phyloP scores from a whole-genome alignment of 768 basidiomycete genomes.

The Trametes cinnabarina region DNA sequence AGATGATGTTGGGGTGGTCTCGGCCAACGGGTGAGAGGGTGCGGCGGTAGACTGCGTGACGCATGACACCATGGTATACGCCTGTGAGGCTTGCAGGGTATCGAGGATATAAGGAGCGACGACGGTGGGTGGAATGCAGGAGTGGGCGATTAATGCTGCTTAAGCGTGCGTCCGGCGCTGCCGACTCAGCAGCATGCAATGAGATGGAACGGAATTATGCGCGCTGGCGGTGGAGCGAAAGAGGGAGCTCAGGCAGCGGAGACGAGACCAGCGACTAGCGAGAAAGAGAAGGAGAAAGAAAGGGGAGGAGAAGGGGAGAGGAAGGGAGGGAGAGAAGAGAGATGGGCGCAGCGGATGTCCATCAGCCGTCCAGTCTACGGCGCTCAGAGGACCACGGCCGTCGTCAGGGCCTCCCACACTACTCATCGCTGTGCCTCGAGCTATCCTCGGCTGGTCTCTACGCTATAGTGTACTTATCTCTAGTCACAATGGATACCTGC shows the following conservation, averaged over 20 bases:
- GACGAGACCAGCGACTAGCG: neutral
- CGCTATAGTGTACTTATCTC: too few relatives aligned
- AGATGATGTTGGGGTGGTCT: slow-evolving; percentile 1
- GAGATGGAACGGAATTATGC: neutral
- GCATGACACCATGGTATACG: slow-evolving; percentile 17
- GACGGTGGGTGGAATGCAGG: neutral
- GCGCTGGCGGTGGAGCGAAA: neutral
- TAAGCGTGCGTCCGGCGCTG: slow-evolving; percentile 26
- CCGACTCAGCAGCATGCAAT: slow-evolving; percentile 19
- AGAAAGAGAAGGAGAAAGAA: neutral
- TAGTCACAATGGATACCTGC: too few relatives aligned
- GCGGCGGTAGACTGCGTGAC: slow-evolving; percentile 6
- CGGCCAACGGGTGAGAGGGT: slow-evolving; percentile 19
- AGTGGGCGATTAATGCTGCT: neutral
- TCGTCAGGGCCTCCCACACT: neutral
- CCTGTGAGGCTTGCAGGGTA: neutral
- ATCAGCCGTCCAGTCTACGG: neutral
- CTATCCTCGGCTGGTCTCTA: too few relatives aligned
- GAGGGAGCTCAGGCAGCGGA: neutral
- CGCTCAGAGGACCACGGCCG: neutral
- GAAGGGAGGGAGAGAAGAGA: neutral
- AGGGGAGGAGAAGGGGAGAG: neutral
- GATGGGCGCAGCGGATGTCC: neutral
- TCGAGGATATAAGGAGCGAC: neutral
- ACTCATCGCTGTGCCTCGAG: neutral